A percentile compares a stretch with the other conserved stretches of the same genome.
Conservation (phyloP, 257 asterid species). For the Avicennia marina region DNA sequence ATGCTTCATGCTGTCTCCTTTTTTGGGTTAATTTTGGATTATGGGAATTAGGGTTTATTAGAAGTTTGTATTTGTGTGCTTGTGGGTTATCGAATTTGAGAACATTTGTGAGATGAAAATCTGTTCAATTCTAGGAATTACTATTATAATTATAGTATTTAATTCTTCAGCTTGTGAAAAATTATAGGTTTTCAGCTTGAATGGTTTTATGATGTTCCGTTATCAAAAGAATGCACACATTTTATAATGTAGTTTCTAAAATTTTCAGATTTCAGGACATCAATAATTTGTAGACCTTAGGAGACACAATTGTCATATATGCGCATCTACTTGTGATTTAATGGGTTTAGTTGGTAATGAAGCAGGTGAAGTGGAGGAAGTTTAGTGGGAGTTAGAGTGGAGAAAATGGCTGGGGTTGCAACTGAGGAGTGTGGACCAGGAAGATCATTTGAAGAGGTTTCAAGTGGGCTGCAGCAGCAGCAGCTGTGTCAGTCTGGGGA, state of each 20-base stretch:
- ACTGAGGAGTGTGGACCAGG: too few relatives aligned
- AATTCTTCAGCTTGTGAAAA: slow-evolving; percentile 3
- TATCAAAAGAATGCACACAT: background rate
- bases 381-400: slow-evolving; percentile 49
- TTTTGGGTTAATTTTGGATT: slow-evolving; percentile 14
- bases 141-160: background rate
- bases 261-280: background rate
- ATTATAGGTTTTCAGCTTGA: slow-evolving; percentile 1
- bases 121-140: background rate
- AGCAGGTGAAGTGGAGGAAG: slow-evolving; percentile 46
- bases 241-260: background rate
- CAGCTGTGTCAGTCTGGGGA: slow-evolving; percentile 46
- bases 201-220: background rate
- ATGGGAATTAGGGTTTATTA: slow-evolving; percentile 37
- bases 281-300: background rate
- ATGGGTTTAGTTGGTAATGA: slow-evolving; percentile 7
- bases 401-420: slow-evolving; percentile 67
- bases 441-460: slow-evolving; percentile 38
- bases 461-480: slow-evolving; percentile 29
- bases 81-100: slow-evolving; percentile 14
- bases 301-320: background rate
- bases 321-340: background rate
- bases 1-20: background rate
- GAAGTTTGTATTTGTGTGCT: slow-evolving; percentile 12
- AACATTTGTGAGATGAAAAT: slow-evolving; percentile 15